Evolutionary conservation across 495 filamentous ascomycete genomes (phyloP).

Genomic region (Aspergillus conjunctus): DNA sequence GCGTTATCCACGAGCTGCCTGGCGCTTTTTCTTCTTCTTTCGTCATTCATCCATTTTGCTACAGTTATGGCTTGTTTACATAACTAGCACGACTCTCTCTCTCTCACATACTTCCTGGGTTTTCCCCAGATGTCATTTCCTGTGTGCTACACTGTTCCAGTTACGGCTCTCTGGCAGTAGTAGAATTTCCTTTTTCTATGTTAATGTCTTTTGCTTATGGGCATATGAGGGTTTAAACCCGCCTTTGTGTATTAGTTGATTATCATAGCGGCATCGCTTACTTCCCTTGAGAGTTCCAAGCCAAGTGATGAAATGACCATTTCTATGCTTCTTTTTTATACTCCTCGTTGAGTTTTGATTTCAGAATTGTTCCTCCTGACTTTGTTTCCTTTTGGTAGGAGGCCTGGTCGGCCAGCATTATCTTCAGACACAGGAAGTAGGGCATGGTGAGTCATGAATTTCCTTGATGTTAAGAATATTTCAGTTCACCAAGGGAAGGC

Average conservation of each 20-base stretch:
- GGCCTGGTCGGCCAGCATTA: too few relatives aligned
- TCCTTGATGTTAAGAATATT: constrained; percentile 9
- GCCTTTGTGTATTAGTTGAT: constrained; percentile 35
- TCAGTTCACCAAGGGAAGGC: background rate
- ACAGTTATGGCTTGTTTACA: constrained; percentile 25
- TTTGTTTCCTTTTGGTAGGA: background rate
- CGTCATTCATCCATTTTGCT: constrained; percentile 26
- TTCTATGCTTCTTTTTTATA: constrained; percentile 17
- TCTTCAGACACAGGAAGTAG: constrained; percentile 3
- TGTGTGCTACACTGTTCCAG: constrained; percentile 37
- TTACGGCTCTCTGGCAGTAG: constrained; percentile 44
- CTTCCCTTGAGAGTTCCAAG: constrained; percentile 25
- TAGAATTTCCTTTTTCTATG: constrained; percentile 29
- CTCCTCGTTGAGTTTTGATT: background rate
- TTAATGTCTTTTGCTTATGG: constrained; percentile 33
- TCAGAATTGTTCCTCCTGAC: background rate
- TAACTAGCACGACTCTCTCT: constrained; percentile 32
- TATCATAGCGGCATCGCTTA: constrained; percentile 27
- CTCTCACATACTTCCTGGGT: constrained; percentile 29
- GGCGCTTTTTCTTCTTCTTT: constrained; percentile 29
- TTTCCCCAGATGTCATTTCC: constrained; percentile 24
- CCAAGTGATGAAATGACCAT: constrained; percentile 31
- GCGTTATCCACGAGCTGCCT: constrained; percentile 23
- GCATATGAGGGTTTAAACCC: constrained; percentile 26
- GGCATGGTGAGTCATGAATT: constrained; percentile 16